Percentiles rank a stretch among this genome's conserved stretches.
phyloP scores from a whole-genome alignment of 2,329 filamentous ascomycete genomes.

The Trichoderma sp. region DNA sequence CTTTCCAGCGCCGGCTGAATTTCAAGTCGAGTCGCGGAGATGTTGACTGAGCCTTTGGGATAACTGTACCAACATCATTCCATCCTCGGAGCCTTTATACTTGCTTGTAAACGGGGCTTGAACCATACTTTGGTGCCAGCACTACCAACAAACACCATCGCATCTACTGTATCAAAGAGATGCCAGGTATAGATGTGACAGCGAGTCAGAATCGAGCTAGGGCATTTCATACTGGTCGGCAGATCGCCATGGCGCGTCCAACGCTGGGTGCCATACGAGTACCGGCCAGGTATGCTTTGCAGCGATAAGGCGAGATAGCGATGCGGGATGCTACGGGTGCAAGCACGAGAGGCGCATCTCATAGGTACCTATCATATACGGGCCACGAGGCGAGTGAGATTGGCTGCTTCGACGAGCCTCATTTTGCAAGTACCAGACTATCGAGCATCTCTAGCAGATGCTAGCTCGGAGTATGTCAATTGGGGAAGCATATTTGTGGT shows the following conservation, averaged over 20 bases:
- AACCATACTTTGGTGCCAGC: not conserved
- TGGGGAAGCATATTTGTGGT: not conserved
- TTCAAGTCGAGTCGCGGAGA: not conserved
- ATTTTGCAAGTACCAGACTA: not conserved
- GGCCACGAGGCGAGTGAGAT: not conserved
- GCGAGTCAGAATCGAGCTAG: not conserved
- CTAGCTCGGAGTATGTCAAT: not conserved
- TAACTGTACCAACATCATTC: not conserved
- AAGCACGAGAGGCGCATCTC: not conserved
- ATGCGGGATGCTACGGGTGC: not conserved
- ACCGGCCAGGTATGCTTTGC: not conserved
- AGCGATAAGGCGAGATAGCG: slow-evolving; percentile 14
- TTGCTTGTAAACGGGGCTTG: not conserved
- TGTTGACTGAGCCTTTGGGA: not conserved
- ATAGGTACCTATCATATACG: not conserved
- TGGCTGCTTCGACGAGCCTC: not conserved
- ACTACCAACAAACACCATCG: not conserved
- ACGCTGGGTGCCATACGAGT: not conserved
- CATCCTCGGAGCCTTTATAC: not conserved
- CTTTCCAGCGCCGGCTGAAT: not conserved
- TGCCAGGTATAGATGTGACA: not conserved
- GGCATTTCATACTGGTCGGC: not conserved
- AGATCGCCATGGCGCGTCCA: slow-evolving; percentile 4
- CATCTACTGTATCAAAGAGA: not conserved
- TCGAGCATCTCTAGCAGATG: not conserved